Percentiles rank a stretch among this genome's conserved stretches.
phyloP scores from a whole-genome alignment of 441 rosid species.

The Gossypium trilobum region DNA sequence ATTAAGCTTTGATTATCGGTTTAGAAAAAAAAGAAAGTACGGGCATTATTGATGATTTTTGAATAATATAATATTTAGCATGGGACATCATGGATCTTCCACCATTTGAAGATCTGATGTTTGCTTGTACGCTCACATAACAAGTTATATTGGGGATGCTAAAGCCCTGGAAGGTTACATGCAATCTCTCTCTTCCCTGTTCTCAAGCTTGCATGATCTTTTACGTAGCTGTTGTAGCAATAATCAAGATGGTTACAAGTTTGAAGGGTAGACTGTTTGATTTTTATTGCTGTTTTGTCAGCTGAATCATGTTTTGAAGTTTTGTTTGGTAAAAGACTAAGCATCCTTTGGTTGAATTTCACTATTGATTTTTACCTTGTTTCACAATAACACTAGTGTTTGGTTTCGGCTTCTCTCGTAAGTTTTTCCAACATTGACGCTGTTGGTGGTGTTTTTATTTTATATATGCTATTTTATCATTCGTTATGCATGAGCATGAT shows the following conservation, averaged over 20 bases:
- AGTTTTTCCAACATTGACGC: not conserved
- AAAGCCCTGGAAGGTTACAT: not conserved
- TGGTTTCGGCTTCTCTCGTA: not conserved
- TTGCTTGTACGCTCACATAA: not conserved
- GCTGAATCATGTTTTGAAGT: not conserved
- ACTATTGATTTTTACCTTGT: not conserved
- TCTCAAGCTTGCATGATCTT: not conserved
- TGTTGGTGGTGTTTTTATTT: not conserved
- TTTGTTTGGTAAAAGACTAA: constrained; percentile 10
- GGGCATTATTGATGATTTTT: not conserved
- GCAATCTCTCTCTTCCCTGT: no score
- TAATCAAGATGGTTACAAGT: not conserved
- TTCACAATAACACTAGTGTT: not conserved
- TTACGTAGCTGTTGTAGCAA: not conserved
- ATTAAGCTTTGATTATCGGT: not conserved
- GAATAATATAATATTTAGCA: not conserved
- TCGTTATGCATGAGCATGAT: no score
- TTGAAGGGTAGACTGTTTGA: not conserved
- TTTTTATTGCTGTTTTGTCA: not conserved
- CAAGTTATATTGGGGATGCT: not conserved
- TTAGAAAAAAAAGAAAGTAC: no score
- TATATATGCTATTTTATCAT: not conserved
- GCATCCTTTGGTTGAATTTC: not conserved
- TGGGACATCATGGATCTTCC: not conserved
- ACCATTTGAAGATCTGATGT: not conserved